phyloP scores from a whole-genome alignment of 768 basidiomycete genomes.

The Termitomyces sp. region DNA sequence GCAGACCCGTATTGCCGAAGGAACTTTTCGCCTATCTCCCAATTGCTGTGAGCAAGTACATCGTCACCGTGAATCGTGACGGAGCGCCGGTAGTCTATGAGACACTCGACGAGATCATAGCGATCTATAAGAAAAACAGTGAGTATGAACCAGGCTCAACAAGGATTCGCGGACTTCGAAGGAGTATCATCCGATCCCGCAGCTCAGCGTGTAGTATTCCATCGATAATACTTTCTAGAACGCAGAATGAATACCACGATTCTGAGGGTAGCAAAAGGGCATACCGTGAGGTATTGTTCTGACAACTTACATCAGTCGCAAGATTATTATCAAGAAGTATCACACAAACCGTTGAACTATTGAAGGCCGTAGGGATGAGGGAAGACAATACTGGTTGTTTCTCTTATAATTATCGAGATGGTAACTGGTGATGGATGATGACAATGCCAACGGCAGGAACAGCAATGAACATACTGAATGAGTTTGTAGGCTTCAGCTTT shows the following conservation, averaged over 20 bases:
- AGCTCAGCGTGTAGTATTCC: constrained; percentile 86
- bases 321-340: background rate
- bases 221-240: constrained; percentile 85
- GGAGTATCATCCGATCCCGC: constrained; percentile 85
- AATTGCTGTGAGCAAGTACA: constrained; percentile 82
- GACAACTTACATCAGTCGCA: constrained; percentile 6
- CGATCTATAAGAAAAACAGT: constrained; percentile 43
- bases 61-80: constrained; percentile 88
- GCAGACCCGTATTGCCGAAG: constrained; percentile 77
- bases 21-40: constrained; percentile 87
- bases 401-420: constrained; percentile 88
- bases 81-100: constrained; percentile 66
- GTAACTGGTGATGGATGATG: constrained; percentile 47
- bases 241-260: constrained; percentile 8
- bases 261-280: constrained; percentile 14
- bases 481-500: constrained; percentile 79
- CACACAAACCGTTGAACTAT: constrained; percentile 73
- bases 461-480: constrained; percentile 53
- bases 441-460: background rate
- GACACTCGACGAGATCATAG: constrained; percentile 76
- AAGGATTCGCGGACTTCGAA: constrained; percentile 55
- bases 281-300: constrained; percentile 84
- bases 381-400: constrained; percentile 84
- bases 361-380: constrained; percentile 83
- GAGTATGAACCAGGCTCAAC: background rate